Evolutionary conservation across 176 grass and related monocot genomes (phyloP).

Genomic region (Puccinellia tenuiflora): DNA sequence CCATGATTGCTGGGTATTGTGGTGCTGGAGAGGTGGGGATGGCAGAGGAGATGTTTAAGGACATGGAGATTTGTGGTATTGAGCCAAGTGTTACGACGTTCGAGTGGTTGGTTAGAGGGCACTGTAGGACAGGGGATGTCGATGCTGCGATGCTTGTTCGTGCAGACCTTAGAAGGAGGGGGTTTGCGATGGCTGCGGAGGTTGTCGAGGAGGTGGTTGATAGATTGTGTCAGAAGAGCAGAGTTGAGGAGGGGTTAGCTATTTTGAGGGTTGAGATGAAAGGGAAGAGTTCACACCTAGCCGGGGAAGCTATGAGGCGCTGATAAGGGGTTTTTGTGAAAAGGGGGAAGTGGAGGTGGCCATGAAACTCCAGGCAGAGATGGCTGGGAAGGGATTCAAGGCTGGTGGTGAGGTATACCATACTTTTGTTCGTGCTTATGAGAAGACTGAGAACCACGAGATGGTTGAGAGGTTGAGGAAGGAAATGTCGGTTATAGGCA

Average conservation of each 20-base stretch:
- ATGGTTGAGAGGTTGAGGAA: constrained; percentile 55
- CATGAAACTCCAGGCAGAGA: constrained; percentile 56
- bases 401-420: constrained; percentile 36
- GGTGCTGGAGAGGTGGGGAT: constrained; percentile 19
- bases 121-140: constrained; percentile 31
- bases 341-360: constrained; percentile 50
- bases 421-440: constrained; percentile 38
- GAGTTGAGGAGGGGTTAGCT: constrained; percentile 28
- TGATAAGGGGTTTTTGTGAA: constrained; percentile 47
- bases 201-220: constrained; percentile 40
- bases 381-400: constrained; percentile 58
- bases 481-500: constrained; percentile 34
- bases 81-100: constrained; percentile 42
- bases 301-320: constrained; percentile 30
- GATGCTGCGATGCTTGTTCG: constrained; percentile 47
- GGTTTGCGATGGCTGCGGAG: constrained; percentile 30
- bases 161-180: constrained; percentile 49
- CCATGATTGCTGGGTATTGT: constrained; percentile 48
- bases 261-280: constrained; percentile 59
- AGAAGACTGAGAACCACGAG: constrained; percentile 22
- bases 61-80: constrained; percentile 40
- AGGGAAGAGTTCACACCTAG: constrained; percentile 46
- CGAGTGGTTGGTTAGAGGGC: constrained; percentile 45
- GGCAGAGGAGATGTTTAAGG: constrained; percentile 56
- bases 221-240: constrained; percentile 39